These are phyloP conservation scores for Jimgerdemannia lactiflua DNA, from an alignment of 192 early-diverging fungal species.

Conservation along the genomic window DNA sequence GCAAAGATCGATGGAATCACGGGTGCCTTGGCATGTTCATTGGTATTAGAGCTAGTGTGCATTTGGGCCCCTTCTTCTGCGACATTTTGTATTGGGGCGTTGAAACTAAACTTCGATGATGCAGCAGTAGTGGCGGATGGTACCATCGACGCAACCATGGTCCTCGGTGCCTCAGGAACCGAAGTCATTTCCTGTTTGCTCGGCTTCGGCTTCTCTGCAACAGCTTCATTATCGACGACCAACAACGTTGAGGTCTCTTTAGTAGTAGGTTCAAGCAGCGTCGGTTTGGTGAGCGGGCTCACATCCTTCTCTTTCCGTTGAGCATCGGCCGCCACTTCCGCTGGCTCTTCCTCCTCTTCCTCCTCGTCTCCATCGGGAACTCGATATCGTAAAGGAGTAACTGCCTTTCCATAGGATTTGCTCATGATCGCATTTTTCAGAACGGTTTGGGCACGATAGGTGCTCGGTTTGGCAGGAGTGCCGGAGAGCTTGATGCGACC, in stretches of 20 bases:
- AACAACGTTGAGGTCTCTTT: neutral
- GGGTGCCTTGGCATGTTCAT: neutral
- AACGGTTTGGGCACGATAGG: neutral
- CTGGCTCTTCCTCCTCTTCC: neutral
- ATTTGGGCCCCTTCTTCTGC: neutral
- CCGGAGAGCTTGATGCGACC: neutral
- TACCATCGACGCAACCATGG: neutral
- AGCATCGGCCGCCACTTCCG: neutral
- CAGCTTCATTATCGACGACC: neutral
- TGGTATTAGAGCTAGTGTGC: neutral
- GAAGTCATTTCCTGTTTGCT: neutral
- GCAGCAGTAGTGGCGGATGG: neutral
- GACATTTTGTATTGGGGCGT: neutral
- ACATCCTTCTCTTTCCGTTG: neutral
- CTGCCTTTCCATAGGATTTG: neutral
- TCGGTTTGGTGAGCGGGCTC: neutral
- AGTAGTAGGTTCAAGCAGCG: neutral
- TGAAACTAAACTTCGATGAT: neutral
- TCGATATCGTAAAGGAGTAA: neutral
- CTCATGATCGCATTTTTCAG: neutral
- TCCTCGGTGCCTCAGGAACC: neutral
- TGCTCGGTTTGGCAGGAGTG: neutral
- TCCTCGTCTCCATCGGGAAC: neutral
- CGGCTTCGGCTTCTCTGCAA: neutral
- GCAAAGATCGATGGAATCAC: neutral